Conservation (phyloP, 768 basidiomycete genomes). For the Grammothele lineata region DNA sequence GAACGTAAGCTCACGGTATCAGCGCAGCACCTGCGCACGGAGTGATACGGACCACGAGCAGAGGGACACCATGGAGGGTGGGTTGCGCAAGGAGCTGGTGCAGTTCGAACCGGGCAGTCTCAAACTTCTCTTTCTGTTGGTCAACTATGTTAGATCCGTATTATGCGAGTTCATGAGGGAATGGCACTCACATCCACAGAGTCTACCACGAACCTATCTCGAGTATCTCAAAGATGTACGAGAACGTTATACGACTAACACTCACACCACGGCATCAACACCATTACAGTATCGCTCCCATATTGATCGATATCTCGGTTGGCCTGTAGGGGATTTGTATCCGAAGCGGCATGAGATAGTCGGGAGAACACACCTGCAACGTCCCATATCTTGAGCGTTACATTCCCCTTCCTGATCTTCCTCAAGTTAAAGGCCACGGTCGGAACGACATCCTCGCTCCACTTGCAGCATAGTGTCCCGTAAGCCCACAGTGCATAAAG, state of each 20-base stretch:
- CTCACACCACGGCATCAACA: constrained; percentile 88
- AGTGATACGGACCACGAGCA: constrained; percentile 65
- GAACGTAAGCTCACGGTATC: not conserved
- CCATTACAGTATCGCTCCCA: constrained; percentile 95
- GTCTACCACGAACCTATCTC: constrained; percentile 85
- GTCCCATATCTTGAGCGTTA: constrained; percentile 93
- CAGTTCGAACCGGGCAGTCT: constrained; percentile 78
- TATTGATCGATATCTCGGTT: constrained; percentile 92
- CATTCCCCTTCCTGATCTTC: constrained; percentile 84
- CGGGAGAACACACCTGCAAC: constrained; percentile 63
- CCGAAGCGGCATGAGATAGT: not conserved
- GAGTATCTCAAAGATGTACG: not conserved
- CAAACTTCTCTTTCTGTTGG: constrained; percentile 71
- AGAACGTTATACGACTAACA: constrained; percentile 1
- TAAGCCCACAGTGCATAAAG: not conserved
- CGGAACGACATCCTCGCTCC: constrained; percentile 95
- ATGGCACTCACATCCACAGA: constrained; percentile 67
- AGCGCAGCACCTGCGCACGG: not conserved
- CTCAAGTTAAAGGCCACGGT: constrained; percentile 92
- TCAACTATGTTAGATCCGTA: not conserved
- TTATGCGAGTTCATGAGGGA: not conserved
- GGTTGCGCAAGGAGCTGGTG: constrained; percentile 73
- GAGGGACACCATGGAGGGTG: constrained; percentile 63
- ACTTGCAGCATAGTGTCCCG: constrained; percentile 39
- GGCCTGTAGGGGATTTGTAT: constrained; percentile 45